Conservation (phyloP, 345 rosid species). For the Salix suchowensis region DNA sequence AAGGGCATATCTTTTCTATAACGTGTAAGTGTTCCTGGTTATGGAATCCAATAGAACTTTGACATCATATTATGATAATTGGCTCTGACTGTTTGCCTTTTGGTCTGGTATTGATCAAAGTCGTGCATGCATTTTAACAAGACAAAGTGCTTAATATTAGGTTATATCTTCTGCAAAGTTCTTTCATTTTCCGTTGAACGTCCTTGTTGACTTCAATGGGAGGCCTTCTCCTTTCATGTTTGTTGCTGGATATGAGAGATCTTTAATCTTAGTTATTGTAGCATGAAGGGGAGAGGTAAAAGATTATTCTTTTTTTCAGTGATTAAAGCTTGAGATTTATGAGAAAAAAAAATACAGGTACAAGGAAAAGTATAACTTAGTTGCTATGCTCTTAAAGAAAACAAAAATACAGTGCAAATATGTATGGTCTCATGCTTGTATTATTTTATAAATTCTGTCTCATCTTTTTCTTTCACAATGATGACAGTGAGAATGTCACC, state of each 20-base stretch:
- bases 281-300: neutral
- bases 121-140: neutral
- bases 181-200: too few relatives aligned
- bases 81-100: neutral
- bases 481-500: constrained; percentile 57
- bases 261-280: neutral
- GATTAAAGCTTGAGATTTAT: neutral
- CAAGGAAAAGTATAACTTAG: neutral
- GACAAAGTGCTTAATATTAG: neutral
- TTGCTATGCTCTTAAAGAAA: neutral
- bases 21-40: constrained; percentile 50
- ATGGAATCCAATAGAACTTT: neutral
- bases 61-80: neutral
- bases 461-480: constrained; percentile 11
- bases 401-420: neutral
- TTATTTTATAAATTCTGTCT: neutral
- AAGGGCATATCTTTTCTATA: constrained; percentile 71
- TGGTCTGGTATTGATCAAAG: neutral
- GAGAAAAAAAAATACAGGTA: too few relatives aligned
- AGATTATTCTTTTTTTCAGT: neutral
- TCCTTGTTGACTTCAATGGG: neutral
- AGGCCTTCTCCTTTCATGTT: neutral
- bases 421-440: neutral
- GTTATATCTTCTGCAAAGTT: neutral
- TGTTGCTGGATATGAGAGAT: neutral